Percentiles rank a stretch among this genome's conserved stretches.
Conservation (phyloP, 2,329 filamentous ascomycete species). For the Alternaria ethzedia region DNA sequence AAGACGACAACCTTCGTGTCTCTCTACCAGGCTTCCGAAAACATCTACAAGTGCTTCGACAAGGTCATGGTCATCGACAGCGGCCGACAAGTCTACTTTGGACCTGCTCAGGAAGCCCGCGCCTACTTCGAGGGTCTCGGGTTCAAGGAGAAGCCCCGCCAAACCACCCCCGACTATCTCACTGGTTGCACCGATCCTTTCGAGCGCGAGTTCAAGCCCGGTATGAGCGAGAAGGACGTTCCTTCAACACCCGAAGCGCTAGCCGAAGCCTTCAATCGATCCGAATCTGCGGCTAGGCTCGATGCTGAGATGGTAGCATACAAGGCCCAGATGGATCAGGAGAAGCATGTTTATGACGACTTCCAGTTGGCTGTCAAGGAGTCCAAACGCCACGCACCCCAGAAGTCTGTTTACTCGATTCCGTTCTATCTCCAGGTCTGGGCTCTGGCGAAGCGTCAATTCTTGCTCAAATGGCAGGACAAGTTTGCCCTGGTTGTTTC, state of each 20-base stretch:
- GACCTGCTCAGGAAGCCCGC: conserved; percentile 70
- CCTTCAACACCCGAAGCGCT: conserved; percentile 73
- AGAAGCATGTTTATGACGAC: conserved; percentile 74
- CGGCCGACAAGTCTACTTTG: conserved; percentile 78
- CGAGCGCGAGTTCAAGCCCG: conserved; percentile 76
- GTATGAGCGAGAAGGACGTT: conserved; percentile 68
- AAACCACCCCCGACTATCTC: conserved; percentile 82
- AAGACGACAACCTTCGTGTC: conserved; percentile 85
- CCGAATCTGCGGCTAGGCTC: conserved; percentile 63
- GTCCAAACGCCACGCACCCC: conserved; percentile 75
- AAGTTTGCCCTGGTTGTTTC: conserved; percentile 76
- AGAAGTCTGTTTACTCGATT: conserved; percentile 80
- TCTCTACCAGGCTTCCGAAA: conserved; percentile 84
- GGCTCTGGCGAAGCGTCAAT: conserved; percentile 84
- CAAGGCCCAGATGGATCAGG: conserved; percentile 66
- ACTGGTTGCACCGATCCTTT: conserved; percentile 85
- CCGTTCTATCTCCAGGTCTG: conserved; percentile 84
- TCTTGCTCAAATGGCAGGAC: conserved; percentile 85
- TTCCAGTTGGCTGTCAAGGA: conserved; percentile 78
- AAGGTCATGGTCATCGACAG: conserved; percentile 83
- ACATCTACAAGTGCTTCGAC: conserved; percentile 80
- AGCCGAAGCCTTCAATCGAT: conserved; percentile 72
- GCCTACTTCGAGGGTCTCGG: conserved; percentile 79
- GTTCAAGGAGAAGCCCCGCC: conserved; percentile 74
- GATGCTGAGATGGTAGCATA: conserved; percentile 73